phyloP scores from a whole-genome alignment of 148 eudicot genomes.

The Chenopodium album region DNA sequence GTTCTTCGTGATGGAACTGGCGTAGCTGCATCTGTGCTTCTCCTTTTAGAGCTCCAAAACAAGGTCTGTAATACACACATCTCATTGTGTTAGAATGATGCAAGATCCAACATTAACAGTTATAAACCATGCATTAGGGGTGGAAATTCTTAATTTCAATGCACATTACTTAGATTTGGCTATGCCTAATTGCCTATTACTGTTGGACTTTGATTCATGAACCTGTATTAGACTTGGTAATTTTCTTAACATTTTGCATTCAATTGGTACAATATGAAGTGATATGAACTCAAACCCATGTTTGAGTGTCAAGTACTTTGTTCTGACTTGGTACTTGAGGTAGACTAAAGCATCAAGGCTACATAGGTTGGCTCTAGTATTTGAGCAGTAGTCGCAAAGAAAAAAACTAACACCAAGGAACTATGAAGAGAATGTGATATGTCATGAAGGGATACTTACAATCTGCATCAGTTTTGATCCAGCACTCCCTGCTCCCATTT shows the following conservation, averaged over 20 bases:
- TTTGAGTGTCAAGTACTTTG: not conserved
- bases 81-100: conserved; percentile 4
- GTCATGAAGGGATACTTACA: conserved; percentile 45
- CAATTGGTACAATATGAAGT: not conserved
- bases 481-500: conserved; percentile 55
- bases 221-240: not conserved
- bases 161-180: not conserved
- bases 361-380: not conserved
- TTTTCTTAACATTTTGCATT: not conserved
- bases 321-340: not conserved
- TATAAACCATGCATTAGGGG: conserved; percentile 12
- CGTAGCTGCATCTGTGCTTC: conserved; percentile 17
- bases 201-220: not conserved
- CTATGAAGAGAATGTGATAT: not conserved
- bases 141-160: not conserved
- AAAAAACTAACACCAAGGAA: not conserved
- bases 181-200: not conserved
- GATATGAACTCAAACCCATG: not conserved
- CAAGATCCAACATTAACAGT: not conserved
- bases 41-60: conserved; percentile 73
- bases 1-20: conserved; percentile 19
- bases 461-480: conserved; percentile 81
- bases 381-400: not conserved
- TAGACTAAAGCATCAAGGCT: not conserved
- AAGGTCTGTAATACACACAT: conserved; percentile 48